Conservation (phyloP, 768 basidiomycete genomes). For the Lactifluus rugatus region DNA sequence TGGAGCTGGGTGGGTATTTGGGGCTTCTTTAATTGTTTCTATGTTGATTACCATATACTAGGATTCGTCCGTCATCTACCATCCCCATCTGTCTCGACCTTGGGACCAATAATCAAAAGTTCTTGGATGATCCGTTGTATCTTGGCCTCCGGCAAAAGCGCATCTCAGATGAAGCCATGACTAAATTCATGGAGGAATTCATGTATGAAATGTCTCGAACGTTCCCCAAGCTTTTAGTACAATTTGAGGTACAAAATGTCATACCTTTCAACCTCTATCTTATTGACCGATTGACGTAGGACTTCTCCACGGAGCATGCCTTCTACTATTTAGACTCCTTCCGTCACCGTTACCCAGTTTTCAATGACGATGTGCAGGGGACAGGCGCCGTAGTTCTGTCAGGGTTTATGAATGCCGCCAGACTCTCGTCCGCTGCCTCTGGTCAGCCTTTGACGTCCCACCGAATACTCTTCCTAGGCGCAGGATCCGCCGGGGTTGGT, state of each 20-base stretch:
- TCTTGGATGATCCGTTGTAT: constrained; percentile 82
- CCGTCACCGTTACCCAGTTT: constrained; percentile 64
- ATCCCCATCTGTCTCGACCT: constrained; percentile 82
- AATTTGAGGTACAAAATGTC: constrained; percentile 54
- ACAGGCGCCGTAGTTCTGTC: constrained; percentile 89
- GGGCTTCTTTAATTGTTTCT: not conserved
- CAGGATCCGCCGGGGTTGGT: constrained; percentile 87
- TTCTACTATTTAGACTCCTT: constrained; percentile 76
- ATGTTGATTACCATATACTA: constrained; percentile 23
- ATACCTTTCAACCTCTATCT: not conserved
- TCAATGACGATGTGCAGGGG: constrained; percentile 44
- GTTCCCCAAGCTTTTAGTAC: constrained; percentile 77
- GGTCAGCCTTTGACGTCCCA: constrained; percentile 60
- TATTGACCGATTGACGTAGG: constrained; percentile 32
- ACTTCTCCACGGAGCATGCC: constrained; percentile 88
- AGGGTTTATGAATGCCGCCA: constrained; percentile 83
- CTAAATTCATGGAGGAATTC: constrained; percentile 87
- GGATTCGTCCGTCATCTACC: constrained; percentile 67
- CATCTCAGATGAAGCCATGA: constrained; percentile 52
- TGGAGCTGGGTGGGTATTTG: constrained; percentile 62
- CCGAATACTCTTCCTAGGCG: constrained; percentile 86
- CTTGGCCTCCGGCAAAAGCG: constrained; percentile 73
- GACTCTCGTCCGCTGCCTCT: constrained; percentile 61
- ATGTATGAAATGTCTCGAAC: constrained; percentile 67
- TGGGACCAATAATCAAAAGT: constrained; percentile 76